phyloP scores from a whole-genome alignment of 108 stramenopile species.

The Cyclotella sp. region DNA sequence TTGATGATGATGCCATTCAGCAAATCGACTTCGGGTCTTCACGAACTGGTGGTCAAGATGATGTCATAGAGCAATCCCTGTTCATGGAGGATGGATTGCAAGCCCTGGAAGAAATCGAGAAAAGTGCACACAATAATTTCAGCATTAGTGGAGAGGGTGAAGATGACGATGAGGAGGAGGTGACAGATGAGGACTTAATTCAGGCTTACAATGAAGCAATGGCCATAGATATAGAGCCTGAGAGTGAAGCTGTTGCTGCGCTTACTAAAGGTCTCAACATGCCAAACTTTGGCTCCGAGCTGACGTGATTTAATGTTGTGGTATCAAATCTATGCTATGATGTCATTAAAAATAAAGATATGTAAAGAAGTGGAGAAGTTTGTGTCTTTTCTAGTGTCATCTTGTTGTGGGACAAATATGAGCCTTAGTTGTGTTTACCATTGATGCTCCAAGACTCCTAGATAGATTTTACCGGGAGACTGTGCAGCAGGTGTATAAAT shows the following conservation, averaged over 20 bases:
- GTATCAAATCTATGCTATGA: background rate
- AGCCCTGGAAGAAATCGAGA: constrained; percentile 51
- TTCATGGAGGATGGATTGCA: constrained; percentile 56
- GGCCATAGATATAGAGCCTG: constrained; percentile 38
- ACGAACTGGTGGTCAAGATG: constrained; percentile 16
- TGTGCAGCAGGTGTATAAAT: too few relatives aligned
- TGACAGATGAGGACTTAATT: constrained; percentile 50
- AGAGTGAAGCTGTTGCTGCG: constrained; percentile 22
- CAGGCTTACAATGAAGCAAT: constrained; percentile 56
- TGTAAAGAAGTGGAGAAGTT: too few relatives aligned
- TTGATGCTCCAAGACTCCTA: too few relatives aligned
- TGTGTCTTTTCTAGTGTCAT: too few relatives aligned
- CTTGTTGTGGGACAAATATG: too few relatives aligned
- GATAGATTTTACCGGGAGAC: too few relatives aligned
- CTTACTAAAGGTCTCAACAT: constrained; percentile 18
- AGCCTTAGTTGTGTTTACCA: too few relatives aligned
- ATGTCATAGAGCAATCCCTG: constrained; percentile 43
- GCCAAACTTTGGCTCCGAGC: constrained; percentile 27
- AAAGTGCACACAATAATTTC: constrained; percentile 27
- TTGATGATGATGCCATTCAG: constrained; percentile 37
- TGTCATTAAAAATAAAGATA: too few relatives aligned
- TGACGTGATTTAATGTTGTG: constrained; percentile 5
- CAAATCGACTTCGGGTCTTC: constrained; percentile 44
- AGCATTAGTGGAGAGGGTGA: constrained; percentile 41
- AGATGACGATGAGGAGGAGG: constrained; percentile 36